Conservation (phyloP, 768 basidiomycete species). For the Russula virescens region DNA sequence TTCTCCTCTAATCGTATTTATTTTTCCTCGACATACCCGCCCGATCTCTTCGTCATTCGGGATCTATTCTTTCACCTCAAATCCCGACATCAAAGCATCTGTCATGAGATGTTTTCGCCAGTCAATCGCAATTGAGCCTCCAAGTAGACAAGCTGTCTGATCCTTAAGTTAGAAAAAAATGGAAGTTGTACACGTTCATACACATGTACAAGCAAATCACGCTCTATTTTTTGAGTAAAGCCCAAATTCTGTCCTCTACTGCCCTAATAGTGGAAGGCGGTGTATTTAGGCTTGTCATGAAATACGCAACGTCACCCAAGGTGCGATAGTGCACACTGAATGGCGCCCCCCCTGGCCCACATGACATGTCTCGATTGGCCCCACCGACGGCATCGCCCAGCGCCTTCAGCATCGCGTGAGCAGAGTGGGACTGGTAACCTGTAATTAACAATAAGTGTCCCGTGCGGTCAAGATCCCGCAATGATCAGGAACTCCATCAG, state of each 20-base stretch:
- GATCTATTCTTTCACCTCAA: neutral
- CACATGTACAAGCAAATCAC: neutral
- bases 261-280: conserved; percentile 44
- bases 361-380: conserved; percentile 29
- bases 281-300: conserved; percentile 86
- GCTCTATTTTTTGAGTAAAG: conserved; percentile 25
- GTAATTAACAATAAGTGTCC: neutral
- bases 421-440: conserved; percentile 57
- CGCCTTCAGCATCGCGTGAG: conserved; percentile 51
- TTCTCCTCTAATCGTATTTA: neutral
- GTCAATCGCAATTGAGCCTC: conserved; percentile 11
- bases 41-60: neutral
- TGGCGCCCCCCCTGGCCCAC: conserved; percentile 47
- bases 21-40: neutral
- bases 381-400: conserved; percentile 36
- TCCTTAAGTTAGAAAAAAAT: no score
- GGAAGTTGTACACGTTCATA: neutral
- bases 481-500: neutral
- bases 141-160: conserved; percentile 2
- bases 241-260: conserved; percentile 60
- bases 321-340: conserved; percentile 82
- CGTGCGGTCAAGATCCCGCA: neutral
- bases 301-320: conserved; percentile 87
- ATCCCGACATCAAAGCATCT: neutral
- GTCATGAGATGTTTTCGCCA: neutral